Percentiles rank a stretch among this genome's conserved stretches.
Evolutionary conservation across 441 rosid species (phyloP).

Genomic region (Viola pubescens): DNA sequence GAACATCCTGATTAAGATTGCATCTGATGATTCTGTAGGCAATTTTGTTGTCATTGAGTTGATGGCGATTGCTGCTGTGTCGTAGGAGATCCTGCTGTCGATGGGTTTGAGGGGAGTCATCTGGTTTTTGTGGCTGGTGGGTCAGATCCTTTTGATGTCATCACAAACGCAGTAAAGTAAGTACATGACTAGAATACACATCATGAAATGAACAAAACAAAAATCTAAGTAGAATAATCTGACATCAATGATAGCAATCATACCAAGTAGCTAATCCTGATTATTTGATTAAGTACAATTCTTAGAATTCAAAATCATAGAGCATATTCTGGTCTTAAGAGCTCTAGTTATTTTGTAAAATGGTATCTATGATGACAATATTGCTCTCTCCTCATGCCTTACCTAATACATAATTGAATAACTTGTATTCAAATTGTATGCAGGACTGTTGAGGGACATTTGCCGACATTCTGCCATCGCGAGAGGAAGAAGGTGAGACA

Average conservation of each 20-base stretch:
- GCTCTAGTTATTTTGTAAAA: neutral
- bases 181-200: neutral
- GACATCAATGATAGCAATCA: too few species aligned
- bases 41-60: neutral
- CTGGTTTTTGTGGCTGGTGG: slow-evolving; percentile 56
- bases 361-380: neutral
- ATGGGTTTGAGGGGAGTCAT: slow-evolving; percentile 45
- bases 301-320: too few species aligned
- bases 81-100: slow-evolving; percentile 49
- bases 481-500: slow-evolving; percentile 44
- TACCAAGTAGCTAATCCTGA: too few species aligned
- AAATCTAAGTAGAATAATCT: too few species aligned
- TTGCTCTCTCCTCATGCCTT: neutral
- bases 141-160: slow-evolving; percentile 47
- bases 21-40: neutral
- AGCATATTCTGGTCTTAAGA: too few species aligned
- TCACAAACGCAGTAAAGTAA: slow-evolving; percentile 57
- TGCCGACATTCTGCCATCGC: slow-evolving; percentile 50
- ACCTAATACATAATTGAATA: neutral
- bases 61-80: slow-evolving; percentile 20
- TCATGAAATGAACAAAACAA: too few species aligned
- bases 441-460: slow-evolving; percentile 50
- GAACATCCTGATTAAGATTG: neutral
- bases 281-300: too few species aligned
- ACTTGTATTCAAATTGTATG: neutral